Conservation (phyloP, 371 early-diverging fungal species). For the Syncephalastrum racemosum region DNA sequence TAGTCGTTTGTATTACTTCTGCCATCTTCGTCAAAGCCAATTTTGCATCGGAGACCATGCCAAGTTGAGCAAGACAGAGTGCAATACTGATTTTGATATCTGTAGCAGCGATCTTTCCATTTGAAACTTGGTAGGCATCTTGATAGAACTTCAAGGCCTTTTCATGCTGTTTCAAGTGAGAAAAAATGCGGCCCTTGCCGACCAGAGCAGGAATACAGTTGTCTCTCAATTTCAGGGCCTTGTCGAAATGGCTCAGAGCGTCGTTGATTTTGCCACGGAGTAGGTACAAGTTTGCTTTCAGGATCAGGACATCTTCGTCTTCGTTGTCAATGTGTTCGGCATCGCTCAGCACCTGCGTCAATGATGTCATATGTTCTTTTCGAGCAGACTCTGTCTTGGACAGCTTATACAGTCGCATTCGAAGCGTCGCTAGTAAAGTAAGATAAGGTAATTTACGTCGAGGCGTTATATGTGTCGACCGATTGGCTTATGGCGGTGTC, state of each 20-base stretch:
- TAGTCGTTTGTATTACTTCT: too few relatives aligned
- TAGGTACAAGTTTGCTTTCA: slow-evolving; percentile 67
- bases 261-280: slow-evolving; percentile 60
- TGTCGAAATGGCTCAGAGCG: slow-evolving; percentile 68
- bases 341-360: slow-evolving; percentile 70
- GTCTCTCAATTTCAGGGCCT: slow-evolving; percentile 59
- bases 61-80: slow-evolving; percentile 78
- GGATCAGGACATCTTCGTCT: slow-evolving; percentile 68
- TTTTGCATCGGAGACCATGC: slow-evolving; percentile 67
- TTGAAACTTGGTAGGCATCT: slow-evolving; percentile 57
- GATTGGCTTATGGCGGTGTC: slow-evolving; percentile 21
- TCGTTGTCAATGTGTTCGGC: slow-evolving; percentile 71
- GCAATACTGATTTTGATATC: slow-evolving; percentile 89
- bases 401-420: slow-evolving; percentile 46
- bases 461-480: slow-evolving; percentile 53
- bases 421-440: slow-evolving; percentile 64
- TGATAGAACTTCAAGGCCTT: slow-evolving; percentile 75
- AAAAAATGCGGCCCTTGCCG: slow-evolving; percentile 73
- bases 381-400: slow-evolving; percentile 21
- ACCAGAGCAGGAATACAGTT: slow-evolving; percentile 75
- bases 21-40: slow-evolving; percentile 53
- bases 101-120: slow-evolving; percentile 43
- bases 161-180: slow-evolving; percentile 54
- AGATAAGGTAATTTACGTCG: slow-evolving; percentile 67
- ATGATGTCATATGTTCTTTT: slow-evolving; percentile 46